These are phyloP conservation scores for Allium sativum DNA, from an alignment of 106 monocot species.

Conservation along the genomic window DNA sequence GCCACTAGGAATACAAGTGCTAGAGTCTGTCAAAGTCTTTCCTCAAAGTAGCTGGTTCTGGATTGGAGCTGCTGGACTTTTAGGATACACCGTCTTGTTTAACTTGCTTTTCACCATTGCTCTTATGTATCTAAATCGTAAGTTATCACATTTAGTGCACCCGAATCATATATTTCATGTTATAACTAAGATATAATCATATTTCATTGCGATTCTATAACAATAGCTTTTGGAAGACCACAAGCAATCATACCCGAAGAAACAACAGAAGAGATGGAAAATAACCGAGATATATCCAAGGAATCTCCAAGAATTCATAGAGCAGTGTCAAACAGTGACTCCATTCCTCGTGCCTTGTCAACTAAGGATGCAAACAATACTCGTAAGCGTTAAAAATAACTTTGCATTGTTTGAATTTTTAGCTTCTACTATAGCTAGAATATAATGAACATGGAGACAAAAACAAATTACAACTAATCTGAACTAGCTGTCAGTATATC, in stretches of 20 bases:
- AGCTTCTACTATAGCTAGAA: no score
- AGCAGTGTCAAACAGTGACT: conserved; percentile 11
- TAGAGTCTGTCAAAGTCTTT: conserved; percentile 40
- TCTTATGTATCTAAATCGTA: conserved; percentile 79
- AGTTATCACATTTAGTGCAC: conserved; percentile 10
- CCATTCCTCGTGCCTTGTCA: conserved; percentile 16
- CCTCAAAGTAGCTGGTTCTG: conserved; percentile 62
- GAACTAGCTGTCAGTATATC: neutral
- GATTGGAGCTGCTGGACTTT: conserved; percentile 61
- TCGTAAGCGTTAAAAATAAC: conserved; percentile 13
- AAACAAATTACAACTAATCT: neutral
- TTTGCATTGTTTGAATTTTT: neutral
- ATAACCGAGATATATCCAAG: conserved; percentile 12
- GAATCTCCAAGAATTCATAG: conserved; percentile 13
- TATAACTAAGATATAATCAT: neutral
- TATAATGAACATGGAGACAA: neutral
- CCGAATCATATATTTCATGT: neutral
- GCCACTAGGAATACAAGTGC: conserved; percentile 33
- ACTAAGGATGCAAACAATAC: conserved; percentile 19
- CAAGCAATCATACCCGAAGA: conserved; percentile 65
- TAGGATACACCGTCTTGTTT: conserved; percentile 73
- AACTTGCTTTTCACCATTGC: conserved; percentile 75
- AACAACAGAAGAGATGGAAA: conserved; percentile 31
- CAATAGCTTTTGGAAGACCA: conserved; percentile 45
- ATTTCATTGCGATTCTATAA: neutral